These are phyloP conservation scores for Withania somnifera DNA, from an alignment of 305 asterid genomes.

Conservation along the genomic window DNA sequence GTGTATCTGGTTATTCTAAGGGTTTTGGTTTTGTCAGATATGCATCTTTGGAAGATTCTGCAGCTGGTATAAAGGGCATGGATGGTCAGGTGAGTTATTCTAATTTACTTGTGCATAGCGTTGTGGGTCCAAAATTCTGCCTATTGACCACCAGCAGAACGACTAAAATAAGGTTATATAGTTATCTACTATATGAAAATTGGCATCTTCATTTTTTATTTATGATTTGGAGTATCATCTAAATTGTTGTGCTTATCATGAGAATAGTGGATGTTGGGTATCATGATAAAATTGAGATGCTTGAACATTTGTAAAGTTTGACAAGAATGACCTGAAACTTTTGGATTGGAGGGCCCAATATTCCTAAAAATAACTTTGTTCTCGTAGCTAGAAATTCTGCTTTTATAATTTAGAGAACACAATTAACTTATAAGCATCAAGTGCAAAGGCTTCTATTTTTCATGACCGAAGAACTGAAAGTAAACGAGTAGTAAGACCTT, in stretches of 20 bases:
- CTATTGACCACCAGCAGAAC: background rate
- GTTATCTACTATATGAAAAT: background rate
- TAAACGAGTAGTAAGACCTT: background rate
- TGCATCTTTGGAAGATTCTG: slow-evolving; percentile 56
- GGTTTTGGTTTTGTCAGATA: slow-evolving; percentile 81
- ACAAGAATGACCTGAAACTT: background rate
- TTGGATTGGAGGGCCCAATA: background rate
- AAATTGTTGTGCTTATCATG: background rate
- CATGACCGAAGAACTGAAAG: background rate
- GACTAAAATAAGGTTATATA: background rate
- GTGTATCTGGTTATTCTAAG: slow-evolving; percentile 66
- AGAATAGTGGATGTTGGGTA: background rate
- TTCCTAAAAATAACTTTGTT: no score
- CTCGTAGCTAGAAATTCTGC: background rate
- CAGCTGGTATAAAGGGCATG: slow-evolving; percentile 67
- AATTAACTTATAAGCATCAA: background rate
- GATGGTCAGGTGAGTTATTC: slow-evolving; percentile 65
- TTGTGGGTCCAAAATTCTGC: background rate
- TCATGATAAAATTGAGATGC: background rate
- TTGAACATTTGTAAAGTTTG: background rate
- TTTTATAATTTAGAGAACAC: background rate
- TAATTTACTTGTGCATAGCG: background rate
- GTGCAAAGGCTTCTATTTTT: background rate
- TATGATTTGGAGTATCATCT: background rate
- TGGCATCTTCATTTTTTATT: background rate